phyloP scores from a whole-genome alignment of 768 basidiomycete genomes.

The Boletellus sp. region DNA sequence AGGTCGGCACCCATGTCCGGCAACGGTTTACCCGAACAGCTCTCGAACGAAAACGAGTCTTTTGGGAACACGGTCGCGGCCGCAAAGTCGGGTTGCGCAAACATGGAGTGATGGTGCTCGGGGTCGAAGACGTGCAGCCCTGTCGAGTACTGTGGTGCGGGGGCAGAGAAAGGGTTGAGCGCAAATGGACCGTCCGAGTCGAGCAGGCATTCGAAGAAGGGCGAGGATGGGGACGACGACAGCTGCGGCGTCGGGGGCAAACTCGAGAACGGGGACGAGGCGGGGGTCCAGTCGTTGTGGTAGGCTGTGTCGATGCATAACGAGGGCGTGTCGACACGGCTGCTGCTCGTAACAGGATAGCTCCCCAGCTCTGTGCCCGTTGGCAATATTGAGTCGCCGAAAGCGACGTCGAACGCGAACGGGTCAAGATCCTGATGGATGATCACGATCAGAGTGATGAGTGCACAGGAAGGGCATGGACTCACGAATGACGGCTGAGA shows the following conservation, averaged over 20 bases:
- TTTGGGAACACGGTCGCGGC: constrained; percentile 13
- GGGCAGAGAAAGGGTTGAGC: constrained; percentile 17
- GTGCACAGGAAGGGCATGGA: constrained; percentile 7
- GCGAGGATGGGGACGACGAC: constrained; percentile 33
- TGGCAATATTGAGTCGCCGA: constrained; percentile 29
- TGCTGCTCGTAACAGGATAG: constrained; percentile 18
- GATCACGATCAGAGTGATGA: constrained; percentile 1
- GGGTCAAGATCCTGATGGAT: constrained; percentile 26
- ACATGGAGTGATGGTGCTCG: constrained; percentile 11
- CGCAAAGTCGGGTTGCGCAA: constrained; percentile 20
- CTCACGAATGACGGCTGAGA: constrained; percentile 51
- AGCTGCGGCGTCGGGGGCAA: constrained; percentile 42
- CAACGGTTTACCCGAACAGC: constrained; percentile 18
- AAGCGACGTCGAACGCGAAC: constrained; percentile 27
- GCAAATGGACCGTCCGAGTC: constrained; percentile 22
- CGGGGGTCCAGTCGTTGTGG: constrained; percentile 38
- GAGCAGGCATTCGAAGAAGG: constrained; percentile 21
- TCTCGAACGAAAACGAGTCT: constrained; percentile 23
- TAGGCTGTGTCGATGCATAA: constrained; percentile 43
- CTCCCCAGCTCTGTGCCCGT: constrained; percentile 11
- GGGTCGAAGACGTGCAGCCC: constrained; percentile 19
- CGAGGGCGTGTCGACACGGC: constrained; percentile 27
- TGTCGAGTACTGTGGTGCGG: constrained; percentile 18
- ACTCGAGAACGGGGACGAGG: constrained; percentile 43
- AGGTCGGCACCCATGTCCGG: constrained; percentile 24